Base-by-base conservation (phyloP, 345 rosid species). In the Angophora floribunda region DNA sequence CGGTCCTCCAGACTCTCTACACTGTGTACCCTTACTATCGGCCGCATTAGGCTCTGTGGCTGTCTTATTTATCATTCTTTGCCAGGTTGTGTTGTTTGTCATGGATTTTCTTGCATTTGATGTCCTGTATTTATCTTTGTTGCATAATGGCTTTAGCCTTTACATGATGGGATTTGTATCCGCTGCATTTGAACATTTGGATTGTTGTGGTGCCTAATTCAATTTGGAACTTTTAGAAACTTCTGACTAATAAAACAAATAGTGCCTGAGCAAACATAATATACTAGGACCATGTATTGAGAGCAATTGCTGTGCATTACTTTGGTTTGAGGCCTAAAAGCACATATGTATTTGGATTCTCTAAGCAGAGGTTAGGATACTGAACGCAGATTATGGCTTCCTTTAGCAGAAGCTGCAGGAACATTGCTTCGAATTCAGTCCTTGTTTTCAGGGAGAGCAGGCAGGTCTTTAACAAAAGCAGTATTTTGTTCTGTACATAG, bases 1-100 rank as follows among this genome's bases (percentile, higher is more conserved):
- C 91, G 1, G 28, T 86, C 47, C 70, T 79, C 21, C 89, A 88
- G 86, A 89, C 86, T 14, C 4, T 85, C 4, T 86, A 86, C 32
- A 44, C 86, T 13, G 22, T 79, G 28, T 85, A 85, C 11, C 52
- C 89, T 30, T 89, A 87, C 86, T 16, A 89, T 49, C 41, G 21
- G 15, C 87, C 85, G 13, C n/a, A 47, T 41, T 75, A 36, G 36
- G 26, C 26, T 70, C 8, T 15, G 24, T 8, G 47, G 17, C 45
- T 17, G 47, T 55, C 61, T 4, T 2, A 36, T 2, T 36, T 36
- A 36, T 75, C 82, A 22, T 75, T 41, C 28, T 10, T 36, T 19
- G 82, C 1, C 82, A 0, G 19, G 26, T 36, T 0, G 49, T 41
- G 82, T 41, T 0, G 87, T 86, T 41, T 0, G 47, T n/a, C 24